Evolutionary conservation across 257 asterid genomes (phyloP), one percentile per base, ranked within the genome.

Genomic region (Primulina eburnea): DNA sequence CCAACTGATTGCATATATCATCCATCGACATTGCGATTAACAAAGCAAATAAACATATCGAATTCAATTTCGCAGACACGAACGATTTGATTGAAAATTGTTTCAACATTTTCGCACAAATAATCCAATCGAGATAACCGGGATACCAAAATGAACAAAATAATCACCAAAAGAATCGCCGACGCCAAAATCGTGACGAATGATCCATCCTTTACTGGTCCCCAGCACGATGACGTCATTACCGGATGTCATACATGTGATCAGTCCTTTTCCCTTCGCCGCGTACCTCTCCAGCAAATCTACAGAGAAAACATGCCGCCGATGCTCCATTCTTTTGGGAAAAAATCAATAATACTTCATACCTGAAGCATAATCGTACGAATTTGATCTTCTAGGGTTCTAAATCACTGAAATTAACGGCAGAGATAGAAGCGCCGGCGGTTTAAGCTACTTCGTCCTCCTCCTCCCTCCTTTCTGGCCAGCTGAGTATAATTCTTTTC

Each of bases 231-330:
- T 86, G 76, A 94, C 97, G 76, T 91, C 97, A 75, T 94, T 91
- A 20, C 97, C 99, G 5, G 99, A 94, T 58, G 96, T 85, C 97
- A 91, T 86, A 82, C 97, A 94, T 20, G 97, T 94, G 72, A 91
- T 84, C 65, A 79, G 90, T 69, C 99, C 97, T 26, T 83, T 85
- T 40, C 97, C 99, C 79, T 94, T 89, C 32, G 97, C 90, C 61
- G 97, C 97, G 67, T 89, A 78, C 85, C 97, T 80, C 84, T 91
- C 95, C 52, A 91, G 91, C 74, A 91, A 83, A 81, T 94, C 99
- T 43, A 89, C 97, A 24, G 97, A 82, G 82, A 91, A 94, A 1
- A 91, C 95, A 72, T 86, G 92, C 73, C 94, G 90, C 80, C 78
- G 71, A 61, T 72, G 74, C 69, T 89, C 97, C 95, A 89, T 84